These are phyloP conservation scores for Rhodomyrtus psidioides DNA, from an alignment of 441 rosid species.

Conservation along the genomic window DNA sequence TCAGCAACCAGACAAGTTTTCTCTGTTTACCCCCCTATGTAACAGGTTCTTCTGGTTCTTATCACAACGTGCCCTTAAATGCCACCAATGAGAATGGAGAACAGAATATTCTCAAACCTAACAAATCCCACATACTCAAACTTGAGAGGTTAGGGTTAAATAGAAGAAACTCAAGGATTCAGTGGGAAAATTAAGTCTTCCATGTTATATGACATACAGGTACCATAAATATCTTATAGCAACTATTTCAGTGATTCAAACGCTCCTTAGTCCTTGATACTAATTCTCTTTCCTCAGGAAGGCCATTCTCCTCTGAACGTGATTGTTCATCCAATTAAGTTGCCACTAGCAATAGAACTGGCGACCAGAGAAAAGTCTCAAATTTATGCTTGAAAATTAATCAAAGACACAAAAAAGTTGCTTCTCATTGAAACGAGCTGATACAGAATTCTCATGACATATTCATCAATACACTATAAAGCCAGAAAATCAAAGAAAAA, in stretches of 20 bases:
- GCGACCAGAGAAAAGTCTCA: neutral
- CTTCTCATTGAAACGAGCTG: neutral
- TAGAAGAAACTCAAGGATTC: neutral
- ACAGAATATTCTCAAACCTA: neutral
- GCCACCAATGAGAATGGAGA: neutral
- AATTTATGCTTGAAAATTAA: neutral
- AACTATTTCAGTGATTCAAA: neutral
- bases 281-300: neutral
- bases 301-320: neutral
- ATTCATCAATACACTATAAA: neutral
- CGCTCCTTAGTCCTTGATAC: neutral
- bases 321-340: neutral
- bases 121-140: neutral
- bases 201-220: neutral
- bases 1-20: neutral
- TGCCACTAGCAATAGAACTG: neutral
- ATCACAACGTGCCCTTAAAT: neutral
- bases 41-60: neutral
- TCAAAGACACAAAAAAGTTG: neutral
- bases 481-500: neutral
- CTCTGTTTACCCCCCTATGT: accelerated
- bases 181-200: neutral
- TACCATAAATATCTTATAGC: neutral
- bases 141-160: neutral
- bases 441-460: neutral